Evolutionary conservation across 1,284 basidiomycete genomes (phyloP).

Genomic region (Cutaneotrichosporon dermatis): DNA sequence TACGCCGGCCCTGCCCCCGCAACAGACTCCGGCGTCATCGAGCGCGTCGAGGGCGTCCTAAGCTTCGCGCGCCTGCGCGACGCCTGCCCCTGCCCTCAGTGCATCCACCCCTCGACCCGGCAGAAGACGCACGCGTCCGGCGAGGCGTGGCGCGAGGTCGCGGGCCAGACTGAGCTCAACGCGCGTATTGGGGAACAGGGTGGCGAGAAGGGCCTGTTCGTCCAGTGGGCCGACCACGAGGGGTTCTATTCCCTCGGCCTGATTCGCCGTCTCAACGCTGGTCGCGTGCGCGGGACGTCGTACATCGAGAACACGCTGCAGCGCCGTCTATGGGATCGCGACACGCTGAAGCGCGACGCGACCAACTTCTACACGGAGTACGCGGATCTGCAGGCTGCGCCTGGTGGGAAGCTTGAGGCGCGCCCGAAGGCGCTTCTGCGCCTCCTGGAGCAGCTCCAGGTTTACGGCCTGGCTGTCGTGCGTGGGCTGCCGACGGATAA

Average conservation of each 20-base stretch:
- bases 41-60: constrained; percentile 9
- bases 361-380: constrained; percentile 12
- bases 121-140: constrained; percentile 66
- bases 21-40: constrained; percentile 2
- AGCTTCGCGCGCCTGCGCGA: constrained; percentile 56
- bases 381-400: constrained; percentile 10
- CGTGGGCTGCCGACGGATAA: constrained; percentile 57
- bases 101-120: constrained; percentile 66
- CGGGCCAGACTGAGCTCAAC: constrained; percentile 49
- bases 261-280: constrained; percentile 10
- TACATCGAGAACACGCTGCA: constrained; percentile 12
- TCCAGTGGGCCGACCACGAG: constrained; percentile 9
- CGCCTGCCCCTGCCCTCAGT: constrained; percentile 56
- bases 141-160: constrained; percentile 15
- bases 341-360: neutral
- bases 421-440: constrained; percentile 18
- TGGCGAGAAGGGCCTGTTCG: constrained; percentile 9
- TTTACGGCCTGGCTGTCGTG: constrained; percentile 55
- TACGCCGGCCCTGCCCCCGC: constrained; percentile 12
- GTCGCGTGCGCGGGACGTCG: constrained; percentile 10
- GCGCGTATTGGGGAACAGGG: constrained; percentile 38
- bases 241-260: constrained; percentile 18
- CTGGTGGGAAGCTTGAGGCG: constrained; percentile 1
- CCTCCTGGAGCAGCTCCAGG: constrained; percentile 45
- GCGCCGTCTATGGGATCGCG: constrained; percentile 14